phyloP scores from a whole-genome alignment of 768 basidiomycete species.

The Roridomyces roridus region DNA sequence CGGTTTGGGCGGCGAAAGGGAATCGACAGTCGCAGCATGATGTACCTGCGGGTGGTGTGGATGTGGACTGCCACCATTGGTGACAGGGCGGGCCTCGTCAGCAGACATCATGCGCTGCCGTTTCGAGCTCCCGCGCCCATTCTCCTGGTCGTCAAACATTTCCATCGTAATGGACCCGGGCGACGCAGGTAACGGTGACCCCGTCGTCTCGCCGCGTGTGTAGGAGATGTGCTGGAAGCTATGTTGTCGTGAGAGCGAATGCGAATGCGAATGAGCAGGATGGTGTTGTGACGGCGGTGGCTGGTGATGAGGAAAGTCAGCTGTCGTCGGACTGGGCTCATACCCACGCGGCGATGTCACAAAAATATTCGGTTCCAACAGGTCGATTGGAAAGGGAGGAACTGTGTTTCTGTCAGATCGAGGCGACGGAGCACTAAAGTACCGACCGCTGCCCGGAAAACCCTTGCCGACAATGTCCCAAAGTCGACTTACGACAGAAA shows the following conservation, averaged over 20 bases:
- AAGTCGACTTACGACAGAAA: conserved; percentile 60
- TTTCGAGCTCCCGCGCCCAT: conserved; percentile 47
- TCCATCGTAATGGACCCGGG: conserved; percentile 52
- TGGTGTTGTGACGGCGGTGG: conserved; percentile 30
- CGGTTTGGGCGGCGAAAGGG: conserved; percentile 37
- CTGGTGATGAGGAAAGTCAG: conserved; percentile 38
- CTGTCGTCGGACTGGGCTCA: conserved; percentile 47
- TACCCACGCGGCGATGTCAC: conserved; percentile 64
- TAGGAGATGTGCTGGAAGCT: conserved; percentile 63
- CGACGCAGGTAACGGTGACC: conserved; percentile 45
- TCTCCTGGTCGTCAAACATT: conserved; percentile 46
- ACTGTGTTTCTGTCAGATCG: conserved; percentile 35
- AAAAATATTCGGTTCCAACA: conserved; percentile 75
- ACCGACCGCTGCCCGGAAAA: conserved; percentile 61
- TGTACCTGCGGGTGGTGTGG: conserved; percentile 19
- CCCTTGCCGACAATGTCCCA: conserved; percentile 67
- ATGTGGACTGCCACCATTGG: conserved; percentile 29
- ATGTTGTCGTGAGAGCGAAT: conserved; percentile 62
- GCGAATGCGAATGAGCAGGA: conserved; percentile 39
- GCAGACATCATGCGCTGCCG: conserved; percentile 57
- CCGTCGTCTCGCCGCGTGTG: conserved; percentile 38
- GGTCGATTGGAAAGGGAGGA: conserved; percentile 54
- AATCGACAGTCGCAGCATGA: conserved; percentile 30
- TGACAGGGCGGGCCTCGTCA: conserved; percentile 28
- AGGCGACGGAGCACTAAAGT: conserved; percentile 6